Evolutionary conservation across 805 yeast species (phyloP), one percentile per base, ranked within the genome.

Genomic region (Monosporozyma solicola): DNA sequence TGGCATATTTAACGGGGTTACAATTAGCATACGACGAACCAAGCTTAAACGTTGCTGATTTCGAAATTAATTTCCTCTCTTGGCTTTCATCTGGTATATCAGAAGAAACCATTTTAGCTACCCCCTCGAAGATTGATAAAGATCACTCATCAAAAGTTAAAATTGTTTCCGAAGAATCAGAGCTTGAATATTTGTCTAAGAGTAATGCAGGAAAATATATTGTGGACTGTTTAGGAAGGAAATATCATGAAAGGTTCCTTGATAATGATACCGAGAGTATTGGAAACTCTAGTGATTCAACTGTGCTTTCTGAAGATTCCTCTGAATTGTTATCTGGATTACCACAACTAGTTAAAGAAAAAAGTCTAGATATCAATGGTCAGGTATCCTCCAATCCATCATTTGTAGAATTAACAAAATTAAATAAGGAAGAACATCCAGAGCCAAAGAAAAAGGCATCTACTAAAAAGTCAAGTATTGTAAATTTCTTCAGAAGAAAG

Each of bases 1-100:
- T 56, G 2, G 58, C 60, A 3, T 44, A 54, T 7, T 51, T 54
- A 29, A 41, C 57, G 5, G 62, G 64, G 24, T 64, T 67, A 67
- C 69, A 66, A 50, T 47, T 66, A 22, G 71, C 71, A 1, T 59
- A 59, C 32, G 70, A 67, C 54, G 69, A 66, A 49, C 71, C 70
- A 16, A 61, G 56, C 51, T 51, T 67, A 39, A 63, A 62, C 43
- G 52, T 67, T 10, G 63, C 62, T 4, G 70, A 67, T 47, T 64
- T 57, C 46, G 52, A 60, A 16, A 33, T 67, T 9, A 66, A 66
- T 52, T 51, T 57, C 1, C 50, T 59, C 2, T 63, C 63, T 1
- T 63, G 64, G 64, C 47, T 43, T 43, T 43, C 46, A 22, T 24
- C 16, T 9, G 20, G 31, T 22, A 22, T 49, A 15, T 33, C 52